These are phyloP conservation scores for Pseudogymnoascus sp. DNA, from an alignment of 2,329 filamentous ascomycete species.

Conservation along the genomic window DNA sequence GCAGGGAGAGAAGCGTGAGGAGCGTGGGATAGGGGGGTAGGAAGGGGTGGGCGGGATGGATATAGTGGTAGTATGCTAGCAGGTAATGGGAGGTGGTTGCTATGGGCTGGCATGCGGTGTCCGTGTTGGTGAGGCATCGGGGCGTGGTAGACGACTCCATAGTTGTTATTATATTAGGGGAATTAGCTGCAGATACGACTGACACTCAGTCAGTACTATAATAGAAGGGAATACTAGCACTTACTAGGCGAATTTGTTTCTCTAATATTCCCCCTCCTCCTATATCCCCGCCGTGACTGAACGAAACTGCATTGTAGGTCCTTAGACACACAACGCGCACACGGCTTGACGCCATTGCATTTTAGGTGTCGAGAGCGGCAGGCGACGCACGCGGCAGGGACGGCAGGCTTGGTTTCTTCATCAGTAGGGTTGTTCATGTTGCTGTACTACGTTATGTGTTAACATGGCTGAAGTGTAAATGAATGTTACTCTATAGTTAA, in stretches of 20 bases:
- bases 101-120: neutral
- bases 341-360: conserved; percentile 63
- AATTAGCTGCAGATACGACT: neutral
- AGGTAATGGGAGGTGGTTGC: neutral
- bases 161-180: neutral
- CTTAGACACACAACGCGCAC: conserved; percentile 54
- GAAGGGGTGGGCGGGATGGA: neutral
- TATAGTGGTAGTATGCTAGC: neutral
- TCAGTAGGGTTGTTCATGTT: neutral
- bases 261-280: conserved; percentile 26
- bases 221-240: neutral
- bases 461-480: neutral
- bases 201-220: neutral
- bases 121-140: neutral
- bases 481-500: neutral
- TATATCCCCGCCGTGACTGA: conserved; percentile 67
- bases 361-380: conserved; percentile 54
- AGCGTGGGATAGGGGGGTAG: conserved; percentile 25
- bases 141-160: neutral
- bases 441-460: neutral
- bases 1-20: neutral
- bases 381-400: conserved; percentile 19
- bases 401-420: neutral
- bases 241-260: neutral
- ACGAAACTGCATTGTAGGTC: conserved; percentile 61